These are phyloP conservation scores for Trichoderma gamsii DNA, from an alignment of 495 filamentous ascomycete species.

Conservation along the genomic window DNA sequence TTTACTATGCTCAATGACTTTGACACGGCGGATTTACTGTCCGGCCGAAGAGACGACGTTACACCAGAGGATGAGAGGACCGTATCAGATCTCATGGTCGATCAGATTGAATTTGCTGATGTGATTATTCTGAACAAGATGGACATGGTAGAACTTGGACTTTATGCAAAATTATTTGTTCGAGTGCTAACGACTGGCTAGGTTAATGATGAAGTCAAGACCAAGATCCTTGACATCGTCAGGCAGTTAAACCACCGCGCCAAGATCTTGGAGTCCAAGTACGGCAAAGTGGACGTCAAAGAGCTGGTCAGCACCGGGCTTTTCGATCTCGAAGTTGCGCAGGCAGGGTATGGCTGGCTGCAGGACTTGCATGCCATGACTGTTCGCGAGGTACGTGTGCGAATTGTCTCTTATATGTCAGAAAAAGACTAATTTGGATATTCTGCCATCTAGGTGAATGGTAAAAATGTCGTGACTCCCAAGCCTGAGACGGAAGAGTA, in stretches of 20 bases:
- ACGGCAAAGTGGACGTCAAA: constrained; percentile 41
- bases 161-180: not conserved
- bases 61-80: constrained; percentile 53
- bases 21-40: constrained; percentile 51
- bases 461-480: constrained; percentile 37
- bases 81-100: constrained; percentile 55
- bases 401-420: no score
- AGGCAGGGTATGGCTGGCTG: constrained; percentile 43
- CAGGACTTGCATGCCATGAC: constrained; percentile 48
- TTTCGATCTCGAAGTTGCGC: constrained; percentile 48
- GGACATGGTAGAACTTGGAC: constrained; percentile 25
- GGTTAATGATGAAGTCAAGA: constrained; percentile 31
- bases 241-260: constrained; percentile 46
- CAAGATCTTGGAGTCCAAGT: constrained; percentile 42
- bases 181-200: constrained; percentile 20
- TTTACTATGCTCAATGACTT: constrained; percentile 54
- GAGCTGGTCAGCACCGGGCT: constrained; percentile 46
- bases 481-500: constrained; percentile 56
- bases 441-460: constrained; percentile 22
- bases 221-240: constrained; percentile 39
- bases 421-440: not conserved
- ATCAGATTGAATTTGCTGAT: constrained; percentile 59
- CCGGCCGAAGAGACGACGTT: constrained; percentile 36
- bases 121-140: constrained; percentile 54
- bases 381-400: constrained; percentile 28